Base-by-base conservation (phyloP, 225 moss, liverwort and hornwort species). In the Pseudisothecium myosuroides region DNA sequence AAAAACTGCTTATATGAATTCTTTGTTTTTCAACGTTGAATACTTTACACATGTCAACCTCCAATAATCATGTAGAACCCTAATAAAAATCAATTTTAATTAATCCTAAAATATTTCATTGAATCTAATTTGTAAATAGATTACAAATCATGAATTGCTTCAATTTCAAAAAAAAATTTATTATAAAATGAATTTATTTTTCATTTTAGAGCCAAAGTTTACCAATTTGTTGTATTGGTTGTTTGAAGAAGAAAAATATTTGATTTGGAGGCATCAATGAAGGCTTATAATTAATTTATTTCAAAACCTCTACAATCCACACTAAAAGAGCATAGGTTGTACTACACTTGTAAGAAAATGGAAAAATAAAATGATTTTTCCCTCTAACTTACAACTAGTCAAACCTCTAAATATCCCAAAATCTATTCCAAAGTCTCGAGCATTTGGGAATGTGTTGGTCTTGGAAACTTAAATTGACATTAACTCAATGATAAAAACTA, bases 401-500 rank as follows among this genome's bases (percentile, higher is more conserved):
- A 47, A 74, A 49, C 19, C 11, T 49, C 12, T 1, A 19, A 31
- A 31, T 18, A 31, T 1, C 4, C 1, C 16, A 17, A 18, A 75
- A 6, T 32, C 11, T 19, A 74, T 18, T 47, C 29, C 1, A 47
- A 19, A 47, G 11, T 29, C 29, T 74, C 2, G 0, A 49, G 4
- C 11, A 19, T 75, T 75, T 20, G 2, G 3, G 0, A 50, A 76
- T 75, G 20, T 32, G 1, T 50, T 75, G 20, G 12, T 75, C 20
- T 75, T 75, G 1, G 4, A 74, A 47, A 10, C 45, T 72, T 43
- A 3, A 6, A 47, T 0, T 32, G 0, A 0, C 0, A 1, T 5
- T 5, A 21, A 34, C 2, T 50, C 13, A 34, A 50, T 50, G 21
- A 43, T 1, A 32, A 34, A 50, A 34, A 76, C 0, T 34, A 1